Base-by-base conservation (phyloP, 768 basidiomycete species). In the Tylopilus cervinicoccineus region DNA sequence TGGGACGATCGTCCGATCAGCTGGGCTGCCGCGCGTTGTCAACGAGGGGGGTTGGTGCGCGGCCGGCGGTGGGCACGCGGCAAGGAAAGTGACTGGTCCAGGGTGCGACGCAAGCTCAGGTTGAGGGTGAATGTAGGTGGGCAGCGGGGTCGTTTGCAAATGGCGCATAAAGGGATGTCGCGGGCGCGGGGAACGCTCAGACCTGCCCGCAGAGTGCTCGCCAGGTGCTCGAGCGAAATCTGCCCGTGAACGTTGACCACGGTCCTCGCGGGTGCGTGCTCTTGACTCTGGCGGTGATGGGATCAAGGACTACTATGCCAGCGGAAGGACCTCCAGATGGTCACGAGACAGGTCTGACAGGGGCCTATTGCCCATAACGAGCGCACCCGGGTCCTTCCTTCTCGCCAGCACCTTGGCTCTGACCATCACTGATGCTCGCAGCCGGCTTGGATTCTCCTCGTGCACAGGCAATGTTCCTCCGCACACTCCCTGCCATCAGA, bases 401-500 rank as follows among this genome's bases (percentile, higher is more conserved):
- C n/a, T n/a, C n/a, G n/a, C n/a, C n/a, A n/a, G n/a, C n/a, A n/a
- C n/a, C n/a, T n/a, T n/a, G n/a, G n/a, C n/a, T n/a, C n/a, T n/a
- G n/a, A n/a, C n/a, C n/a, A n/a, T n/a, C n/a, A 9, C n/a, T 6
- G 11, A 27, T 34, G 10, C 24, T 24, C 24, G 12, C 27, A 20
- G 27, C 12, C 31, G 14, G 43, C 27, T 26, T 33, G 23, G 43
- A 59, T 38, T 48, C 54, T 28, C 48, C 57, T 38, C 55, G 38
- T 42, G 53, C 38, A 33, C 59, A 53, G 32, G 80, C 83, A 22
- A 71, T 69, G 6, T 94, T 93, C 61, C 79, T 96, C 37, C 84
- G 86, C 27, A 92, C 89, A 0, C 76, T 96, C 4, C 87, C 90
- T 14, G 80, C 93, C n/a, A 92, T 97, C 58, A 80, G 95, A 38